These are phyloP conservation scores for Dothistroma pini DNA, from an alignment of 2,329 filamentous ascomycete species.

Conservation along the genomic window DNA sequence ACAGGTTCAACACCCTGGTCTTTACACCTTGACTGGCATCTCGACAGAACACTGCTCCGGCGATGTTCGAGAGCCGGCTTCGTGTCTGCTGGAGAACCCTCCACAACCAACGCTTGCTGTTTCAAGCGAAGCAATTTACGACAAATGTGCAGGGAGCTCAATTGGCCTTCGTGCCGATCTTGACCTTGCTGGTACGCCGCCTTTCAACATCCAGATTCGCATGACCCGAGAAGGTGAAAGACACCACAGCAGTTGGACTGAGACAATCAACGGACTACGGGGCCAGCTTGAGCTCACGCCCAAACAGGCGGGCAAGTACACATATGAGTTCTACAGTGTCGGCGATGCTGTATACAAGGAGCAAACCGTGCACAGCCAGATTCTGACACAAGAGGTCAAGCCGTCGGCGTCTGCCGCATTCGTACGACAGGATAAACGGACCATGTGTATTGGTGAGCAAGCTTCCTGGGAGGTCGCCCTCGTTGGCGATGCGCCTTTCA, in stretches of 20 bases:
- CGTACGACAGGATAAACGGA: conserved; percentile 56
- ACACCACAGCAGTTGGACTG: conserved; percentile 46
- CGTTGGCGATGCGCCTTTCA: conserved; percentile 81
- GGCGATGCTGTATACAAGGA: conserved; percentile 76
- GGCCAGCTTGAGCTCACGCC: conserved; percentile 84
- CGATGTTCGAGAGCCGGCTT: conserved; percentile 87
- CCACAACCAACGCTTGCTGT: conserved; percentile 77
- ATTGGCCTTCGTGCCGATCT: conserved; percentile 86
- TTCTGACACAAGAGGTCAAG: conserved; percentile 79
- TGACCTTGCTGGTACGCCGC: conserved; percentile 86
- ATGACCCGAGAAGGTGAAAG: conserved; percentile 60
- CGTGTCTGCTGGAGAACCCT: conserved; percentile 88
- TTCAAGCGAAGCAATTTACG: conserved; percentile 75
- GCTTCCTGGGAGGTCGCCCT: conserved; percentile 71
- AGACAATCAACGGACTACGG: conserved; percentile 66
- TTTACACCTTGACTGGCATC: conserved; percentile 81
- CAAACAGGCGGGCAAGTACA: conserved; percentile 75
- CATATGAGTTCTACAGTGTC: conserved; percentile 78
- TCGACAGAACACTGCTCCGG: conserved; percentile 78
- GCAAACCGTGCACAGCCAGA: conserved; percentile 57
- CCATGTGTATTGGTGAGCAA: conserved; percentile 78
- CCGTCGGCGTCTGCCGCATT: conserved; percentile 78
- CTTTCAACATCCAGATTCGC: conserved; percentile 79
- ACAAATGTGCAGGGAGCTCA: conserved; percentile 92
- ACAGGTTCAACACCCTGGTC: conserved; percentile 68